Base-by-base conservation (phyloP, 805 yeast species). In the Kodamaea nitidulidarum region DNA sequence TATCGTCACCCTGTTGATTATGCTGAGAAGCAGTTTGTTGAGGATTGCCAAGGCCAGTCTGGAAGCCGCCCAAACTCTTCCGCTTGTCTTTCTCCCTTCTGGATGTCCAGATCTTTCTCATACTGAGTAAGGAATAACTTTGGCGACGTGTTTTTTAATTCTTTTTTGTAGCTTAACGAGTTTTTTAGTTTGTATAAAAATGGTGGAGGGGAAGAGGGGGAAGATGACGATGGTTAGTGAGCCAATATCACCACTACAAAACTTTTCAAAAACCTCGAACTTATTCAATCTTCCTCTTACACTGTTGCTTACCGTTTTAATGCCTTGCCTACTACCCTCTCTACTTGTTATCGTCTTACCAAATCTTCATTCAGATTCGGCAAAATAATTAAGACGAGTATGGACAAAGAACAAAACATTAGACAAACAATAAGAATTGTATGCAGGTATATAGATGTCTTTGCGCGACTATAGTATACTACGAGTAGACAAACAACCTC, bases 101-200 rank as follows among this genome's bases (percentile, higher is more conserved):
- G 44, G 40, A 48, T 36, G 49, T 32, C 60, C 60, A 57, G 43
- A 57, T 57, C 50, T 55, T 57, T 42, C 58, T 56, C 62, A 57
- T 56, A 8, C 22, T 20, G 22, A 32, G 26, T 39, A 21, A 22
- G 29, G 14, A 34, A 32, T 32, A 25, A 34, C 29, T 34, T 15
- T 10, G 36, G 36, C 29, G 36, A 30, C 32, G 32, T 30, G 32
- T 30, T 30, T 27, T 30, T 30, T 30, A 30, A 30, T 14, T 30
- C 32, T 30, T 30, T 30, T 30, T 30, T 16, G 32, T 30, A 20
- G 22, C 22, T 30, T 16, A 30, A 30, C 32, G 21, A 30, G 32
- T 30, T 11, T 11, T 16, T 15, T 30, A 11, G 16, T 20, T 6
- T 20, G 22, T 8, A 27, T 9, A 12, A 14, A 27, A 12, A 27